Evolutionary conservation across 2,329 filamentous ascomycete genomes (phyloP).

Genomic region (Colletotrichum sansevieriae): DNA sequence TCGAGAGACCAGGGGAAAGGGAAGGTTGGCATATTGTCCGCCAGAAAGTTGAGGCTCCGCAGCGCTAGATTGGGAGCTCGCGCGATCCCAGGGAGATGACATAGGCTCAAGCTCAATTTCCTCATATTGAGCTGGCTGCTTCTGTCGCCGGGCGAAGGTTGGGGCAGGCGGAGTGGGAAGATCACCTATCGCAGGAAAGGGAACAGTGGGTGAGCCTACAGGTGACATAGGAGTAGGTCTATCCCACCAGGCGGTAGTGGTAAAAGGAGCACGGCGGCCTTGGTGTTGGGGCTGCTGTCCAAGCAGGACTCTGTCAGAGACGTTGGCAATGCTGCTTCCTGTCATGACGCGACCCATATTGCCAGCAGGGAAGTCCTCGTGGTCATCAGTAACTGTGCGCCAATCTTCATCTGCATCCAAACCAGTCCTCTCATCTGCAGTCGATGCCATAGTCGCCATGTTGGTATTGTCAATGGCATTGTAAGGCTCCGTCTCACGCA

Average conservation of each 20-base stretch:
- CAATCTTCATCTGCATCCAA: slow-evolving; percentile 39
- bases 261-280: neutral
- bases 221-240: neutral
- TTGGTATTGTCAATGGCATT: slow-evolving; percentile 23
- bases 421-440: slow-evolving; percentile 8
- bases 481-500: slow-evolving; percentile 25
- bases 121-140: slow-evolving; percentile 13
- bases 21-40: slow-evolving; percentile 16
- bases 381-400: slow-evolving; percentile 41
- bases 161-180: slow-evolving; percentile 2
- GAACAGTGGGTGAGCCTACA: slow-evolving; percentile 2
- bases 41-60: slow-evolving; percentile 2
- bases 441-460: slow-evolving; percentile 11
- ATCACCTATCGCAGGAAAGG: slow-evolving; percentile 6
- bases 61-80: neutral
- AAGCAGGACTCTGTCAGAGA: slow-evolving; percentile 34
- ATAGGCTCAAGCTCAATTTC: slow-evolving; percentile 28
- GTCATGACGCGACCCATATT: slow-evolving; percentile 36
- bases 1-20: slow-evolving; percentile 31
- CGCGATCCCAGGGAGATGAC: neutral
- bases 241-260: slow-evolving; percentile 29
- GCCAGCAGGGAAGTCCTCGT: neutral
- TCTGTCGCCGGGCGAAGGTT: neutral
- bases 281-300: slow-evolving; percentile 5
- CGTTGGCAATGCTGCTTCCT: slow-evolving; percentile 43